Conservation (phyloP, 2,329 filamentous ascomycete species). For the Aspergillus fumigatiaffinis region DNA sequence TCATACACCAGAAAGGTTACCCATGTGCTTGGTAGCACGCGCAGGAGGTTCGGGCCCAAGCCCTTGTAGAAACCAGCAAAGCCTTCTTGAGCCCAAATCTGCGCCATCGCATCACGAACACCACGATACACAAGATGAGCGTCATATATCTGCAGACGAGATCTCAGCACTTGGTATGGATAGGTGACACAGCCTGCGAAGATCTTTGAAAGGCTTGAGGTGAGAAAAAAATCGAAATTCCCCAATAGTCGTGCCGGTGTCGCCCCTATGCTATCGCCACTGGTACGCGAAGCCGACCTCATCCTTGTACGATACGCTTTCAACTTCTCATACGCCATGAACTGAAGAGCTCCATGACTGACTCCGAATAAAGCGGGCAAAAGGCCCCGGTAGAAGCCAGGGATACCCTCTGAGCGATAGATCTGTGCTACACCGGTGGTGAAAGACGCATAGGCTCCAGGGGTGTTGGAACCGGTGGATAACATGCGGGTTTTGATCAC, state of each 20-base stretch:
- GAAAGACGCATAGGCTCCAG: conserved; percentile 79
- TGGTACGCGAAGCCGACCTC: conserved; percentile 22
- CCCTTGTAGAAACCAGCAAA: conserved; percentile 85
- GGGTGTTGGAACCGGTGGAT: conserved; percentile 68
- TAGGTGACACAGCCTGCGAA: conserved; percentile 89
- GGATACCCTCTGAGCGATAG: conserved; percentile 64
- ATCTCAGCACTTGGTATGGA: conserved; percentile 88
- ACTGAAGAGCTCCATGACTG: conserved; percentile 89
- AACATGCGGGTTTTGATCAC: conserved; percentile 98
- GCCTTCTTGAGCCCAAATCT: conserved; percentile 78
- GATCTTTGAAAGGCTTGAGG: conserved; percentile 78
- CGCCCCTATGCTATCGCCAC: conserved; percentile 25
- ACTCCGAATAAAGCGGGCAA: conserved; percentile 80
- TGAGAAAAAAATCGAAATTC: conserved; percentile 72
- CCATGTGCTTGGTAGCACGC: conserved; percentile 91
- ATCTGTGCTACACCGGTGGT: conserved; percentile 65
- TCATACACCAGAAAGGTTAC: conserved; percentile 97
- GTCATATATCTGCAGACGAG: conserved; percentile 84
- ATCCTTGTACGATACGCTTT: conserved; percentile 58
- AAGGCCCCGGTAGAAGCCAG: conserved; percentile 84
- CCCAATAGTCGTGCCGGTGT: conserved; percentile 44
- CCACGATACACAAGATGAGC: conserved; percentile 70
- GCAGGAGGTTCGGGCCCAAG: conserved; percentile 78
- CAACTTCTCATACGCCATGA: conserved; percentile 83
- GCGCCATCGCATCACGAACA: conserved; percentile 65